Evolutionary conservation across 306 rosid species (phyloP), one percentile per base, ranked within the genome.

Genomic region (Trifolium pratense): DNA sequence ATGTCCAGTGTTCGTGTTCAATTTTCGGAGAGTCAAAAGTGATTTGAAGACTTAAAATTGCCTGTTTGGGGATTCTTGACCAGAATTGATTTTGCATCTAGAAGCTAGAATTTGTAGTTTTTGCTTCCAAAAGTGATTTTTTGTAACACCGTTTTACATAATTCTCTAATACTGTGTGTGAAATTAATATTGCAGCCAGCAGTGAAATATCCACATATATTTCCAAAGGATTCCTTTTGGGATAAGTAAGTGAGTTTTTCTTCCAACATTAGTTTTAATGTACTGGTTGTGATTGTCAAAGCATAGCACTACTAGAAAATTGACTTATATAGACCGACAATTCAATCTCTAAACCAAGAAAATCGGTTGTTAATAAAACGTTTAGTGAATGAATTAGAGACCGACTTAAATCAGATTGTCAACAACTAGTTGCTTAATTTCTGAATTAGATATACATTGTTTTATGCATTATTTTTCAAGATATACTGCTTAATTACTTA

Each of bases 211-310:
- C 97, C 98, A 23, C 49, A 68, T 36, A 40, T 91, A 73, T 89
- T 90, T 84, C 82, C 96, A 61, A 60, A 78, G 75, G 80, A 79
- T 43, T 88, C 96, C 51, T 58, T 93, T 15, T 89, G 91, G 76
- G 98, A 92, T 37, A 89, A 91, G 98, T 93, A 82, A 78, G 82
- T 16, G 7, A 8, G 0, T 16, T 68, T 70, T 32, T 31, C 14
- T 34, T 9, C 31, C 8, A 3, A 0, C n/a, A 25, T 6, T 6
- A 36, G 1, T 36, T 7, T n/a, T 1, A 4, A 2, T 42, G 9
- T 0, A 0, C 7, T 32, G 29, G 17, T 83, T 59, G 42, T 66
- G 26, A 5, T 55, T 51, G 29, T 51, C 16, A 71, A 69, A 74
- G 55, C 36, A 5, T 51, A 8, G 58, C 25, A 1, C 25, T 21